Evolutionary conservation across 1,139 yeast genomes (phyloP), one percentile per base, ranked within the genome.

Genomic region (Hansenula lynferdii): DNA sequence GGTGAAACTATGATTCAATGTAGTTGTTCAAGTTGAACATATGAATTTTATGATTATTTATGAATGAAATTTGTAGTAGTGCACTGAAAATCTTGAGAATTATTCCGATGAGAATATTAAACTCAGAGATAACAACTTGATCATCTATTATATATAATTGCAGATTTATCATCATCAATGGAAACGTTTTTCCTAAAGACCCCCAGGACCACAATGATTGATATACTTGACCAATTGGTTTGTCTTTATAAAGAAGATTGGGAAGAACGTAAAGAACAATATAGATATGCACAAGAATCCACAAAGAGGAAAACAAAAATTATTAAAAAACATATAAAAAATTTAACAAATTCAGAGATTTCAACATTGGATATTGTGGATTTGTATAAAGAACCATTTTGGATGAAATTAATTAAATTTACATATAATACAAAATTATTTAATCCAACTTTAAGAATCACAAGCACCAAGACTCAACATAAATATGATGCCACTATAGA

Each of bases 1-100:
- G 68, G 65, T 6, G 65, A 61, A 41, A 61, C 74, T 15, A 80
- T 81, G 86, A 61, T 70, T 38, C 84, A 78, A 51, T 79, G 85
- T 50, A 72, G 82, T 38, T 80, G 89, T 49, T 74, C 85, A 4
- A 77, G 83, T 60, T 78, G 58, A 61, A 8, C 8, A 31, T 7
- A 20, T 20, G 22, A 20, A 7, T 8, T 20, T 20, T 7, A 10
- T 11, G 18, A 6, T 8, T 20, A 20, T 20, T 20, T 20, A 20
- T 20, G 6, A 7, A 7, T 28, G 4, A 18, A 18, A 18, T 18
- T 10, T 28, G 15, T 9, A 5, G 9, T 7, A 19, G n/a, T n/a
- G n/a, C n/a, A n/a, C n/a, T n/a, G n/a, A n/a, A n/a, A n/a, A 23
- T 23, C 25, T 11, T 12, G 25, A 10, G 17, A 26, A 14, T 17